A percentile compares a stretch with the other conserved stretches of the same genome.
phyloP scores from a whole-genome alignment of 164 flowering plant genomes.

The Taxillus chinensis region DNA sequence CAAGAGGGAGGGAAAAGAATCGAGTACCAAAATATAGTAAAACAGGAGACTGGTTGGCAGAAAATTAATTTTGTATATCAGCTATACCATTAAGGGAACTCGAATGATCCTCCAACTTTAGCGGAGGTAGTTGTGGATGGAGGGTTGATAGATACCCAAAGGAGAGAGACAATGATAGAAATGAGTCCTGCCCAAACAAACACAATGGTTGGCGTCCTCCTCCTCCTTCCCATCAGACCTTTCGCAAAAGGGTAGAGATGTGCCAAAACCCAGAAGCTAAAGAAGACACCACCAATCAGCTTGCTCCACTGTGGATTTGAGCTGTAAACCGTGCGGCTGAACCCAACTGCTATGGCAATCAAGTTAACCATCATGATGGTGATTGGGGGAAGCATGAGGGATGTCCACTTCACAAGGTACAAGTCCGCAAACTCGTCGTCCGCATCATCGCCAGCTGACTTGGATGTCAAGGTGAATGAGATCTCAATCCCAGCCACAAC shows the following conservation, averaged over 20 bases:
- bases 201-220: slow-evolving; percentile 59
- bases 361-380: slow-evolving; percentile 52
- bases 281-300: slow-evolving; percentile 55
- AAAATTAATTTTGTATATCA: too few species aligned
- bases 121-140: slow-evolving; percentile 18
- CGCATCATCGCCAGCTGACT: slow-evolving; percentile 50
- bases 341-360: slow-evolving; percentile 49
- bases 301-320: slow-evolving; percentile 48
- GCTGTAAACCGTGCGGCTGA: slow-evolving; percentile 52
- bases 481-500: slow-evolving; percentile 61
- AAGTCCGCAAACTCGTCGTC: slow-evolving; percentile 62
- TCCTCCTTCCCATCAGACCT: slow-evolving; percentile 65
- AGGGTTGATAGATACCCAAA: slow-evolving; percentile 57
- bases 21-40: too few species aligned
- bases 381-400: slow-evolving; percentile 60
- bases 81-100: slow-evolving; percentile 27
- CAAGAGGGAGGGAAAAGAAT: too few species aligned
- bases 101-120: slow-evolving; percentile 40
- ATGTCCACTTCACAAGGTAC: slow-evolving; percentile 56
- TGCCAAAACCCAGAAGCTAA: slow-evolving; percentile 66
- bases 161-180: slow-evolving; percentile 54
- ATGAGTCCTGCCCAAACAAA: slow-evolving; percentile 69
- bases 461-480: slow-evolving; percentile 58
- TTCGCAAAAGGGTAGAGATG: slow-evolving; percentile 69
- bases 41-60: too few species aligned